Conservation (phyloP, 192 early-diverging fungal genomes). For the Podochytrium sp. region DNA sequence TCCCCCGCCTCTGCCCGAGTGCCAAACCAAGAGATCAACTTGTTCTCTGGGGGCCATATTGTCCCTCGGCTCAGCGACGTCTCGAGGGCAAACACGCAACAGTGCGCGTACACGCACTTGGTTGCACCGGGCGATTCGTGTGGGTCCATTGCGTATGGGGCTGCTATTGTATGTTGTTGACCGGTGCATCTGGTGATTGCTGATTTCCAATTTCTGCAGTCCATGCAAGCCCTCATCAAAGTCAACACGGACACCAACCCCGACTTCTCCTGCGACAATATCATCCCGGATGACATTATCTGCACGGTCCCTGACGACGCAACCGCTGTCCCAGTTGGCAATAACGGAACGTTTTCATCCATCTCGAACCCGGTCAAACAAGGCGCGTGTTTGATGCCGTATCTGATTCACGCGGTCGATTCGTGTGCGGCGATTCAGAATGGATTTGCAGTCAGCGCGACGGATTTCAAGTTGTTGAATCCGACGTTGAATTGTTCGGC, state of each 20-base stretch:
- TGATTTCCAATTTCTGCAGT: background rate
- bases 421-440: background rate
- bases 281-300: background rate
- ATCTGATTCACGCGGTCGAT: background rate
- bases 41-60: background rate
- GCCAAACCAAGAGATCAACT: no score
- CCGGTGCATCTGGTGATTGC: background rate
- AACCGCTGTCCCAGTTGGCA: background rate
- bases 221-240: background rate
- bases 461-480: background rate
- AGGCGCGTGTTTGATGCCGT: background rate
- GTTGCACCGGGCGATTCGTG: background rate
- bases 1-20: no score
- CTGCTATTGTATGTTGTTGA: background rate
- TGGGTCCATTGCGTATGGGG: background rate
- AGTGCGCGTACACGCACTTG: background rate
- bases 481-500: background rate
- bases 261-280: background rate
- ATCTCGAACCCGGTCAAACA: background rate
- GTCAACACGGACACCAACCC: background rate
- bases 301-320: background rate
- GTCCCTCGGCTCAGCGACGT: background rate
- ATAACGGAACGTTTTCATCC: background rate
- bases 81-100: background rate
- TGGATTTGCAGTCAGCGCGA: background rate